Percentiles rank a stretch among this genome's conserved stretches.
Evolutionary conservation across 257 asterid species (phyloP).

Genomic region (Ilex aquifolium): DNA sequence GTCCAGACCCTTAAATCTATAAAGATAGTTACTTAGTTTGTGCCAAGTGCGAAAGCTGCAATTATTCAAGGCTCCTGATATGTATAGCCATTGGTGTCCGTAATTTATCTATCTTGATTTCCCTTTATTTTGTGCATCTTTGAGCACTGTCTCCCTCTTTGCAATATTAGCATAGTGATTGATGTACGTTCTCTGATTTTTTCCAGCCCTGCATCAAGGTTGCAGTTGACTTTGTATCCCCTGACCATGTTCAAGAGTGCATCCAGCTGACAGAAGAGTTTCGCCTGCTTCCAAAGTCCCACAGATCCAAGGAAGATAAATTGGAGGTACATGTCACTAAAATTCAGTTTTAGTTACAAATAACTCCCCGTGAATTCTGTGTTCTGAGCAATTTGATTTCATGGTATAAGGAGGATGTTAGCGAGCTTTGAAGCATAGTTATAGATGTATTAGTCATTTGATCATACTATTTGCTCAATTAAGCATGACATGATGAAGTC

Average conservation of each 20-base stretch:
- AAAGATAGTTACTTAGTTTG: too few species aligned
- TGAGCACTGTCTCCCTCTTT: neutral
- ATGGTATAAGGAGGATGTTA: neutral
- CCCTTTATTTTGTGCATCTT: too few species aligned
- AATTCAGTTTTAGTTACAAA: constrained; percentile 4
- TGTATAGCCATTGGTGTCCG: too few species aligned
- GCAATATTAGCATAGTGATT: neutral
- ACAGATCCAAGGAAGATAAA: constrained; percentile 45
- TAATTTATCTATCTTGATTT: too few species aligned
- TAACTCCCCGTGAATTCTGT: neutral
- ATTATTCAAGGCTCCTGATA: too few species aligned
- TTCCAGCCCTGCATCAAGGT: constrained; percentile 42
- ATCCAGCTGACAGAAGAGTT: constrained; percentile 38
- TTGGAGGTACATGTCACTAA: constrained; percentile 30
- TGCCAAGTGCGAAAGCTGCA: too few species aligned
- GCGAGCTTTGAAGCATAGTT: too few species aligned
- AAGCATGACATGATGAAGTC: too few species aligned
- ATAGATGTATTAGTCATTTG: too few species aligned
- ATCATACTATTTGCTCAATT: too few species aligned
- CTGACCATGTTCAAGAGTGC: constrained; percentile 38
- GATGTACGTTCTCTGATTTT: constrained; percentile 2
- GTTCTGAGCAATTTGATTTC: neutral
- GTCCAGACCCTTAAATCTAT: too few species aligned
- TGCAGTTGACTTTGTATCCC: constrained; percentile 44
- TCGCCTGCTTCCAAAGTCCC: constrained; percentile 39